Evolutionary conservation across 1,284 basidiomycete species (phyloP).

Genomic region (Pseudomicrostroma phylloplanum): DNA sequence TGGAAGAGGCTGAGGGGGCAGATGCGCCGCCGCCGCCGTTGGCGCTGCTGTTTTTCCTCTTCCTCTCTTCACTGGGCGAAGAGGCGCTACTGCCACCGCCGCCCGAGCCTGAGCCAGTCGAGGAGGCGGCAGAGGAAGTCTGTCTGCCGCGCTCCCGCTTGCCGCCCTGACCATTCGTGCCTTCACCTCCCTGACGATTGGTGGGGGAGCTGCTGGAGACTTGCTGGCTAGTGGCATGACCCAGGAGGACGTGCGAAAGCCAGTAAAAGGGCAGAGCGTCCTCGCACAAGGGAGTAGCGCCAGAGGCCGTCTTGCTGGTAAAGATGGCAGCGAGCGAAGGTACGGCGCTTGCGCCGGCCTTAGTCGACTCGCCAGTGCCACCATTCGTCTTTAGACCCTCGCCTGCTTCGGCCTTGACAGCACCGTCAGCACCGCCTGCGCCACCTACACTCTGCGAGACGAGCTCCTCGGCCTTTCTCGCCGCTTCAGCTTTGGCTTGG

Average conservation of each 20-base stretch:
- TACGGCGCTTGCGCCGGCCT: not conserved
- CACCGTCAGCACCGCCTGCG: not conserved
- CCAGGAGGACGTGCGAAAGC: constrained; percentile 37
- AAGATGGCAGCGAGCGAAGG: constrained; percentile 13
- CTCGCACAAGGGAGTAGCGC: constrained; percentile 36
- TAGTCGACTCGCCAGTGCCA: not conserved
- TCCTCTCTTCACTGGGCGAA: too few relatives aligned
- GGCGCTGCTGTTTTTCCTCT: not conserved
- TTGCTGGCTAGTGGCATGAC: constrained; percentile 21
- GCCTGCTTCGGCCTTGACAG: not conserved
- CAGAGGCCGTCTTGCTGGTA: constrained; percentile 34
- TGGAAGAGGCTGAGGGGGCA: not conserved
- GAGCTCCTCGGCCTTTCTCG: constrained; percentile 13
- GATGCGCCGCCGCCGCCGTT: not conserved
- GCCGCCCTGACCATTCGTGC: not conserved
- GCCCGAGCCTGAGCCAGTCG: not conserved
- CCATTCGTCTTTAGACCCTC: not conserved
- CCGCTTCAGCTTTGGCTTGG: constrained; percentile 11
- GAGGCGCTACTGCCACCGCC: not conserved
- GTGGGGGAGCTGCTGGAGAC: not conserved
- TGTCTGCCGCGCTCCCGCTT: not conserved
- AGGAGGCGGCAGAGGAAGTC: not conserved
- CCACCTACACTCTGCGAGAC: too few relatives aligned
- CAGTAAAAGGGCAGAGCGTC: constrained; percentile 42
- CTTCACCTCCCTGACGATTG: not conserved